A percentile compares a stretch with the other conserved stretches of the same genome.
Evolutionary conservation across 768 basidiomycete genomes (phyloP).

Genomic region (Asterophora lycoperdoides): DNA sequence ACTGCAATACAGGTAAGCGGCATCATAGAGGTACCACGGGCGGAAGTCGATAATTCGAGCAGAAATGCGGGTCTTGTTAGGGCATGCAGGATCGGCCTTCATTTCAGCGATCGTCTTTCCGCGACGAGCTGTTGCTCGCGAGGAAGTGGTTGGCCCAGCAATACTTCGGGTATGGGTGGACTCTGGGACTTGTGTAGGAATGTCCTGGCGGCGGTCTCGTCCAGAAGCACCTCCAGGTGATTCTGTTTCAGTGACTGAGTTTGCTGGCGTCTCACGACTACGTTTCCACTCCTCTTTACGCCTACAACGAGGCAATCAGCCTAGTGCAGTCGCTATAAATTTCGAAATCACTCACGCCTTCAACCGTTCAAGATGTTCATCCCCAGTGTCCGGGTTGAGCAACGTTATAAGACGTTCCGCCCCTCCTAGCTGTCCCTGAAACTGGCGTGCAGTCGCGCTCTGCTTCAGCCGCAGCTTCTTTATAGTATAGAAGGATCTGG

Average conservation of each 20-base stretch:
- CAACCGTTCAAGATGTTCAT: constrained; percentile 38
- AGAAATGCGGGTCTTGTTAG: constrained; percentile 37
- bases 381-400: constrained; percentile 33
- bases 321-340: not conserved
- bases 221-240: not conserved
- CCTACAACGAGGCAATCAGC: constrained; percentile 14
- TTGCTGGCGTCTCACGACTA: not conserved
- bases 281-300: constrained; percentile 28
- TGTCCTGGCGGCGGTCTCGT: too few species aligned
- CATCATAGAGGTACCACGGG: constrained; percentile 47
- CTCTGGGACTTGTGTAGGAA: not conserved
- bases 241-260: not conserved
- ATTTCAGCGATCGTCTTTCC: constrained; percentile 36
- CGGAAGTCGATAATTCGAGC: constrained; percentile 54
- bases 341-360: constrained; percentile 30
- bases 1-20: constrained; percentile 45
- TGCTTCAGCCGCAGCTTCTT: constrained; percentile 47
- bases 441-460: constrained; percentile 23
- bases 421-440: constrained; percentile 46
- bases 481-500: constrained; percentile 44
- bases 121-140: not conserved
- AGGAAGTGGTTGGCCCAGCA: not conserved
- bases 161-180: not conserved
- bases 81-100: constrained; percentile 24
- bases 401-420: constrained; percentile 39